Conservation (phyloP, 352 stramenopile genomes). For the Phytopythium sindhum region DNA sequence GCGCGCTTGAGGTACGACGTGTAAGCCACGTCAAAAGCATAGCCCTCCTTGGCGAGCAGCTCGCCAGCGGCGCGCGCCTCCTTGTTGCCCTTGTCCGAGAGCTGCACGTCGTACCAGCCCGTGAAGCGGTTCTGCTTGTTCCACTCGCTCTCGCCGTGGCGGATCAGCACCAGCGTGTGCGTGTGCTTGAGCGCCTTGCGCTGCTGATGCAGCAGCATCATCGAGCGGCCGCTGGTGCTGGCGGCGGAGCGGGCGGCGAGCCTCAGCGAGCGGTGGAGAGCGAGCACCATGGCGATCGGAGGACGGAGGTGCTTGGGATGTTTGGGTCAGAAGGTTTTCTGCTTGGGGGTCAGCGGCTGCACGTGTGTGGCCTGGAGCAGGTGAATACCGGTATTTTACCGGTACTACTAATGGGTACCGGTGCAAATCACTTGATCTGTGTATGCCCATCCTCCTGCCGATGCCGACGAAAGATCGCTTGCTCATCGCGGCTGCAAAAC, state of each 20-base stretch:
- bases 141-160: conserved; percentile 94
- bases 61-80: conserved; percentile 88
- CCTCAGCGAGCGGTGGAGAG: conserved; percentile 47
- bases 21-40: conserved; percentile 94
- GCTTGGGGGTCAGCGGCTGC: conserved; percentile 18
- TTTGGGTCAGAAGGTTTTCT: conserved; percentile 14
- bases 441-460: neutral
- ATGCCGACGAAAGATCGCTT: neutral
- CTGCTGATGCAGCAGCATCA: conserved; percentile 38
- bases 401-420: neutral
- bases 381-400: neutral
- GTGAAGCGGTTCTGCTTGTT: conserved; percentile 95
- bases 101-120: conserved; percentile 92
- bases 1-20: conserved; percentile 94
- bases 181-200: conserved; percentile 74
- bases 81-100: conserved; percentile 88
- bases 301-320: conserved; percentile 3
- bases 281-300: conserved; percentile 42
- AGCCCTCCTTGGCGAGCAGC: conserved; percentile 90
- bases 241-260: conserved; percentile 31
- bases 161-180: conserved; percentile 90
- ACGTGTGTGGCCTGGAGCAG: neutral
- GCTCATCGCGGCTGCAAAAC: neutral
- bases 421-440: neutral
- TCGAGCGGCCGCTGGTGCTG: conserved; percentile 10